Base-by-base conservation (phyloP, 108 stramenopile species). In the Phaeodactylum tricornutum region DNA sequence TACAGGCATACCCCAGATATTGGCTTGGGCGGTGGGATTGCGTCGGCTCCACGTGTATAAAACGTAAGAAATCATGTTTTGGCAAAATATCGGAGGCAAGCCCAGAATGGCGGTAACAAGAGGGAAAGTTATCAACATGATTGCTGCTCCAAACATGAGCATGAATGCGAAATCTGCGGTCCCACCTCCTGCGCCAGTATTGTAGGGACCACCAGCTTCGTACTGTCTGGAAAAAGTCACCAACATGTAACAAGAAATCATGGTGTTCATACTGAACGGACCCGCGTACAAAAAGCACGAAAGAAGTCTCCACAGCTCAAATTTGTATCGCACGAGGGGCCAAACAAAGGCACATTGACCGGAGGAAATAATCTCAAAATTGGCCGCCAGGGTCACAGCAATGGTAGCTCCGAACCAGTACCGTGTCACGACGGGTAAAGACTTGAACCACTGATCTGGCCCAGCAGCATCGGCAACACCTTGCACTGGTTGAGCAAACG, bases 1-100 rank as follows among this genome's bases (percentile, higher is more conserved):
- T 36, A 94, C 49, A 32, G 81, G 81, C 35, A 94, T 57, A 22
- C 88, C 92, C 84, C 86, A 94, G 29, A 94, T 86, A 57, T 80
- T 79, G 35, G 84, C 72, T 19, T 70, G 71, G 30, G 74, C 62
- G 12, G 71, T 84, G 1, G 86, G 85, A 57, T 93, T 70, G 12
- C 77, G 70, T 64, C 81, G 81, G 44, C 75, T 69, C 92, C 87
- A 89, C 40, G 72, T 60, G 65, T 93, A 93, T 40, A 93, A 63
- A 19, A 89, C 85, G 53, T 70, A 83, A 44, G 69, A 85, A 34
- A 75, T 75, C 50, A 93, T 32, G 25, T 73, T 86, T n/a, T 57
- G 55, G 20, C 56, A 63, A 66, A 92, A 80, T 0, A 81, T 47
- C 9, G 80, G 80, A 15, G 75, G 53, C 14, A 62, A 12, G 22